Percentiles rank a stretch among this genome's conserved stretches.
These are phyloP conservation scores for Paxillus ammoniavirescens DNA, from an alignment of 768 basidiomycete species.

Conservation along the genomic window DNA sequence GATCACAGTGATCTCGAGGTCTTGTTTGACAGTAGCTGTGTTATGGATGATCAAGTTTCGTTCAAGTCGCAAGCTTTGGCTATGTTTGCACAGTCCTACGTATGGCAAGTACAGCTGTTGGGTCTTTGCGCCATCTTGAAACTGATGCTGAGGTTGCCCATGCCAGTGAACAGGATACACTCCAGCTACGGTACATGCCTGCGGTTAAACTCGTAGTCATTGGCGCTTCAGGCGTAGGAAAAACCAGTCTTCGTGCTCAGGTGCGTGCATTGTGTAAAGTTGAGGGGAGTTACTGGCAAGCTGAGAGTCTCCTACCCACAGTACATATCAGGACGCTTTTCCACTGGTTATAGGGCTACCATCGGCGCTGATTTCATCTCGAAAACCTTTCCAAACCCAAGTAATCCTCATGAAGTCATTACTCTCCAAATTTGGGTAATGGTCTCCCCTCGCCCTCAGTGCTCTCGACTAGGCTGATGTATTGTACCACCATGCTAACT, in stretches of 20 bases:
- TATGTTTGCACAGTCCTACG: constrained; percentile 12
- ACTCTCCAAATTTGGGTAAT: constrained; percentile 70
- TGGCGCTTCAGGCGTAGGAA: constrained; percentile 82
- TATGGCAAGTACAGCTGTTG: constrained; percentile 5
- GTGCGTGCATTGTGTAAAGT: constrained; percentile 35
- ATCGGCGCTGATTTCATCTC: constrained; percentile 90
- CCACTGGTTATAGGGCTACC: constrained; percentile 76
- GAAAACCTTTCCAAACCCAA: constrained; percentile 66
- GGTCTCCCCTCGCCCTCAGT: neutral
- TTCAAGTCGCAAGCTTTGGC: constrained; percentile 7
- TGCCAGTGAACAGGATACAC: constrained; percentile 11
- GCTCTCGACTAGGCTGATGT: constrained; percentile 4
- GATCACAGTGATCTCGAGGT: neutral
- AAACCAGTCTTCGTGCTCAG: constrained; percentile 76
- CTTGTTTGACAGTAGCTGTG: neutral
- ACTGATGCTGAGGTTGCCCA: constrained; percentile 13
- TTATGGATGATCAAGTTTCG: too few species aligned
- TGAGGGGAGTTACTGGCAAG: neutral
- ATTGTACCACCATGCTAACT: constrained; percentile 2
- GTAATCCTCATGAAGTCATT: constrained; percentile 50
- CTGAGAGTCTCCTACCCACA: constrained; percentile 25
- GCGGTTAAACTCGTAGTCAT: constrained; percentile 82
- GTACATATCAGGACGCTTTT: constrained; percentile 78
- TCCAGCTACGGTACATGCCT: constrained; percentile 42
- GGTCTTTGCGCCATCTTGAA: neutral